Percentiles rank a stretch among this genome's conserved stretches.
phyloP scores from a whole-genome alignment of 225 moss, liverwort and hornwort species.

The Climacium dendroides region DNA sequence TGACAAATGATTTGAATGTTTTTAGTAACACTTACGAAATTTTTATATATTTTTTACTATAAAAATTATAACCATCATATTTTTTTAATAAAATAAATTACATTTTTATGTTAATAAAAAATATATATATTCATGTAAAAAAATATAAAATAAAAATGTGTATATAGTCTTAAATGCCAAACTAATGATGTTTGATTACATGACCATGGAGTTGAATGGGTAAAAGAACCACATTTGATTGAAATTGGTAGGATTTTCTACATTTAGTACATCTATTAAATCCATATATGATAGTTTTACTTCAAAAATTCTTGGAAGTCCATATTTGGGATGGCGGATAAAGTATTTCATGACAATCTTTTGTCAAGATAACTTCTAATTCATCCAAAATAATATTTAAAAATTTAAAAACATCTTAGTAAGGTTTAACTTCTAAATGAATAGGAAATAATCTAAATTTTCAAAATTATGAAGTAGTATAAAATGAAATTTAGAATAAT shows the following conservation, averaged over 20 bases:
- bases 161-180: neutral
- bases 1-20: neutral
- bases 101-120: neutral
- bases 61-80: neutral
- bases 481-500: too few relatives aligned
- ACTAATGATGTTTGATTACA: neutral
- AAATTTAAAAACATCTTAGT: neutral
- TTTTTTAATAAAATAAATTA: neutral
- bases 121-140: rapidly evolving
- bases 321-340: rapidly evolving
- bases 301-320: rapidly evolving
- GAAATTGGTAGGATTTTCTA: neutral
- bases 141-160: neutral
- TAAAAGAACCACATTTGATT: neutral
- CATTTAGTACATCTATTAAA: neutral
- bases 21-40: neutral
- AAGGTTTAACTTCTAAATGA: too few relatives aligned
- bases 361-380: neutral
- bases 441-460: too few relatives aligned
- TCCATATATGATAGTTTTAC: too few relatives aligned
- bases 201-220: rapidly evolving
- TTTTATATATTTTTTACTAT: too few relatives aligned
- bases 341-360: neutral
- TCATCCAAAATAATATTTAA: neutral
- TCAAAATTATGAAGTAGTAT: too few relatives aligned